Percentiles rank a stretch among this genome's conserved stretches.
Evolutionary conservation across 2,329 filamentous ascomycete genomes (phyloP).

Genomic region (Aspergillus hortae): DNA sequence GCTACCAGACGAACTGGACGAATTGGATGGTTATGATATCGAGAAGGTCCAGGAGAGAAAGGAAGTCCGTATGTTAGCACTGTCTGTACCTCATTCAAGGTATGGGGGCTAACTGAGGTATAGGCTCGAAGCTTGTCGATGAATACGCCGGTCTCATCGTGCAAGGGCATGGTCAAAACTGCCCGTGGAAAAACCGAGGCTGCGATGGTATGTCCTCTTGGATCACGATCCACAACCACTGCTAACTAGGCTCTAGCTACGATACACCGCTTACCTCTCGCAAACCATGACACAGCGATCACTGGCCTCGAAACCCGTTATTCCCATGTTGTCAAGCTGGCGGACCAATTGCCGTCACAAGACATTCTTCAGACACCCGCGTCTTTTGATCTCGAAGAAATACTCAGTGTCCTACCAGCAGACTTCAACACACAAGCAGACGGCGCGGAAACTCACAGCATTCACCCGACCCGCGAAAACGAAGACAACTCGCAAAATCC

Average conservation of each 20-base stretch:
- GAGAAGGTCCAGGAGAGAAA: slow-evolving; percentile 41
- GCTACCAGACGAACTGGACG: slow-evolving; percentile 63
- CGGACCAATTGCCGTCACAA: slow-evolving; percentile 33
- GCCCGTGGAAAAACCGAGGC: slow-evolving; percentile 81
- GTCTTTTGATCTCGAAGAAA: slow-evolving; percentile 27
- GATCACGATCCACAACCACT: neutral
- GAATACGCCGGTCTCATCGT: slow-evolving; percentile 72
- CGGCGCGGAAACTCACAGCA: slow-evolving; percentile 10
- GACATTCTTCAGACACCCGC: slow-evolving; percentile 30
- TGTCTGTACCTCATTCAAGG: neutral
- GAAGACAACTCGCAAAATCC: slow-evolving; percentile 6
- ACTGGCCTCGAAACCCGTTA: slow-evolving; percentile 61
- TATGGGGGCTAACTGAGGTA: neutral
- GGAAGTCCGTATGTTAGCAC: slow-evolving; percentile 39
- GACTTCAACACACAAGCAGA: slow-evolving; percentile 14
- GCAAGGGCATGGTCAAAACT: slow-evolving; percentile 72
- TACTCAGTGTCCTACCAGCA: slow-evolving; percentile 27
- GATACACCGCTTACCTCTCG: slow-evolving; percentile 63
- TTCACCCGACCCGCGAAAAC: slow-evolving; percentile 3
- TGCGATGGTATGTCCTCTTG: slow-evolving; percentile 65
- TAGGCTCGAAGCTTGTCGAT: slow-evolving; percentile 65
- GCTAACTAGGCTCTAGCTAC: slow-evolving; percentile 46
- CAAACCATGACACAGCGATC: slow-evolving; percentile 59
- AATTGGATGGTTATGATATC: slow-evolving; percentile 43
- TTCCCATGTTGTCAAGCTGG: slow-evolving; percentile 46